Conservation (phyloP, 1,284 basidiomycete genomes). For the Ganoderma boninense region DNA sequence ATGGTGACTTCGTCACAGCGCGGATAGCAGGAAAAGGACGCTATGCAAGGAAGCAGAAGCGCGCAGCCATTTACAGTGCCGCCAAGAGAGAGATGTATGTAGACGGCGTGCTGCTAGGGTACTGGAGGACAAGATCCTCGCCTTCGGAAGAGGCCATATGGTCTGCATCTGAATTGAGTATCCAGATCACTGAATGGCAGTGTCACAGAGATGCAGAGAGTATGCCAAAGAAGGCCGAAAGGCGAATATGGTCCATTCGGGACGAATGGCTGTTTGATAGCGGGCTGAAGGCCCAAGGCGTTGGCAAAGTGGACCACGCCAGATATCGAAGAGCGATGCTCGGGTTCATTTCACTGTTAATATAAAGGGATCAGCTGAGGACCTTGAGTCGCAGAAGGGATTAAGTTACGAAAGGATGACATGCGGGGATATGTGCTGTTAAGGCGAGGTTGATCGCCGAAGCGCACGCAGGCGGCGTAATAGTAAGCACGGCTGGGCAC, state of each 20-base stretch:
- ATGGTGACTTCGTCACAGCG: background rate
- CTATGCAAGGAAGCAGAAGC: background rate
- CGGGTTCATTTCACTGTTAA: background rate
- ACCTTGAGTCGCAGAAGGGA: background rate
- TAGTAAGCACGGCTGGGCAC: background rate
- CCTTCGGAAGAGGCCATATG: constrained; percentile 3
- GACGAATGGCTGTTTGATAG: background rate
- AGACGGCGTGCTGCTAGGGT: background rate
- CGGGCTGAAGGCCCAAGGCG: background rate
- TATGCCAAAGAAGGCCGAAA: background rate
- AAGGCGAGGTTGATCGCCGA: background rate
- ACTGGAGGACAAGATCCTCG: background rate
- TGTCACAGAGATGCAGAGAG: background rate
- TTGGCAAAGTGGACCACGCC: background rate
- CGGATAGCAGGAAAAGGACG: background rate
- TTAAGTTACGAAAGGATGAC: background rate
- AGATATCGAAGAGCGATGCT: background rate
- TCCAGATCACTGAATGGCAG: background rate
- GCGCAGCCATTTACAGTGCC: background rate
- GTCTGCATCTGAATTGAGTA: background rate
- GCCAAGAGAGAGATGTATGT: background rate
- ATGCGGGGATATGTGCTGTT: background rate
- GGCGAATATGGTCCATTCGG: background rate
- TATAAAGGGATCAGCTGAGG: background rate
- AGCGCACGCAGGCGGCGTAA: background rate